Conservation (phyloP, 1,284 basidiomycete species). For the Rhodotorula sp. region DNA sequence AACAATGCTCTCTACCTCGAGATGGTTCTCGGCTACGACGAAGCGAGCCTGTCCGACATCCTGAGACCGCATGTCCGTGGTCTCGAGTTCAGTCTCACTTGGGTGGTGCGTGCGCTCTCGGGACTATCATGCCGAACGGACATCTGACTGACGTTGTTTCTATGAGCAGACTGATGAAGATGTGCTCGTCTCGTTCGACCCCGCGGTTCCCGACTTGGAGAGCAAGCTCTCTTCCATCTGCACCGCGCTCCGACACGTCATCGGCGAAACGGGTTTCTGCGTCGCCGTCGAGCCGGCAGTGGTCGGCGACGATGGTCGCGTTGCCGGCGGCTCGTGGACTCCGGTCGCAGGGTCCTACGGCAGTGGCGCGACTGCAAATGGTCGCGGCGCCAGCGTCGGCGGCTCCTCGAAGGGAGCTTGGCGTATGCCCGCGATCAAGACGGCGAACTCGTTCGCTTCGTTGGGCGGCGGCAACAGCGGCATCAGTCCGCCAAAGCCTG, state of each 20-base stretch:
- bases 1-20: constrained; percentile 42
- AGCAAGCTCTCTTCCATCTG: constrained; percentile 18
- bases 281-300: constrained; percentile 27
- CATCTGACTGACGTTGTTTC: not conserved
- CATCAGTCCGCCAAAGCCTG: not conserved
- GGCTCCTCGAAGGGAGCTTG: constrained; percentile 1
- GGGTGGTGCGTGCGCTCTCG: constrained; percentile 20
- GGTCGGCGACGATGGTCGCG: constrained; percentile 31
- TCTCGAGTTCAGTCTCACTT: constrained; percentile 22
- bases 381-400: not conserved
- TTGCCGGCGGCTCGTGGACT: constrained; percentile 34
- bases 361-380: not conserved
- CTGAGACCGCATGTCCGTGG: constrained; percentile 33
- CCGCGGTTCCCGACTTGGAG: constrained; percentile 19
- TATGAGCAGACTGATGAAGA: constrained; percentile 34
- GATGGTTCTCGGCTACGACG: constrained; percentile 44
- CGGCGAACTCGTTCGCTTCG: constrained; percentile 30
- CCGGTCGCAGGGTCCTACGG: constrained; percentile 21
- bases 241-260: constrained; percentile 13
- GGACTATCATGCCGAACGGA: not conserved
- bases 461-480: constrained; percentile 3
- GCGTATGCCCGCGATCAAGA: constrained; percentile 7
- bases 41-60: constrained; percentile 36
- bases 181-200: constrained; percentile 30
- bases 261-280: constrained; percentile 39